A percentile compares a stretch with the other conserved stretches of the same genome.
phyloP scores from a whole-genome alignment of 2,329 filamentous ascomycete species.

The Pseudonectria foliicola region DNA sequence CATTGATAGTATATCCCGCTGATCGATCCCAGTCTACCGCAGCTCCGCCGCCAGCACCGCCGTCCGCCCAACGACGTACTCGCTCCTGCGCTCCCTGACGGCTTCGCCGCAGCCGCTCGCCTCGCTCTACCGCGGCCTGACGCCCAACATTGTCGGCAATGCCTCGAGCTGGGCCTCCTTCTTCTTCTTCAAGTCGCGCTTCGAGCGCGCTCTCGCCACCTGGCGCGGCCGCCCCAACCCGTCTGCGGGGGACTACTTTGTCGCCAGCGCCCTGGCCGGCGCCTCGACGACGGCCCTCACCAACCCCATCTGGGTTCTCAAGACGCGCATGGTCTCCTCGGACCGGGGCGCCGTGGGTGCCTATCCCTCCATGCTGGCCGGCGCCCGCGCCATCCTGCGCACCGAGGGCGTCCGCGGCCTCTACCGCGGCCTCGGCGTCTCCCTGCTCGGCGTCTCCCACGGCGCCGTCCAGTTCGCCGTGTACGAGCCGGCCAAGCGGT shows the following conservation, averaged over 20 bases:
- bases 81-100: conserved; percentile 44
- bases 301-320: conserved; percentile 97
- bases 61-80: conserved; percentile 40
- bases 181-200: conserved; percentile 66
- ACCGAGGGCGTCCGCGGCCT: conserved; percentile 74
- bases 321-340: conserved; percentile 91
- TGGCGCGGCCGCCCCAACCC: conserved; percentile 12
- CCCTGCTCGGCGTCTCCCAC: conserved; percentile 80
- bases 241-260: conserved; percentile 67
- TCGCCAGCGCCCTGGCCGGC: conserved; percentile 65
- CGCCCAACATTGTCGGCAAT: conserved; percentile 87
- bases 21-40: conserved; percentile 39
- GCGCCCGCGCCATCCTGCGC: conserved; percentile 57
- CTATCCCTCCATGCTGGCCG: conserved; percentile 70
- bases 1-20: background rate
- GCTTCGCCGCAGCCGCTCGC: conserved; percentile 49
- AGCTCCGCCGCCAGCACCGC: conserved; percentile 27
- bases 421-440: conserved; percentile 79
- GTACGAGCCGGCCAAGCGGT: conserved; percentile 65
- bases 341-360: conserved; percentile 67
- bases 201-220: conserved; percentile 40
- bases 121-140: conserved; percentile 81
- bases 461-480: conserved; percentile 94
- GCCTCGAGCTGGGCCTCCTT: conserved; percentile 86
- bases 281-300: conserved; percentile 73